These are phyloP conservation scores for Phoma sp. DNA, from an alignment of 2,329 filamentous ascomycete species.

Conservation along the genomic window DNA sequence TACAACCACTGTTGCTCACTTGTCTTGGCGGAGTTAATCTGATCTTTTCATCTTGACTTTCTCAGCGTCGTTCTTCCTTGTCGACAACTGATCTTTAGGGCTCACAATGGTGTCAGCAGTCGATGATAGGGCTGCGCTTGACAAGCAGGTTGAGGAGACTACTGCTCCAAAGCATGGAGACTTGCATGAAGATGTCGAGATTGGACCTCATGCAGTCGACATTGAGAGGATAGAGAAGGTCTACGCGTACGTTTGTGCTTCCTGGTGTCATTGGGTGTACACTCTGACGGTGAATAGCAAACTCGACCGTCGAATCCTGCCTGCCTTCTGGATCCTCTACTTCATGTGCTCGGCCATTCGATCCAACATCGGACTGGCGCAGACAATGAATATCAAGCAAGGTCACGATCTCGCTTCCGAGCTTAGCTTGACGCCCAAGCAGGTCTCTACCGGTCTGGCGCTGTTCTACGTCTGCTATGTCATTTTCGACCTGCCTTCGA, in stretches of 20 bases:
- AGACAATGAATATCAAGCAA: constrained; percentile 81
- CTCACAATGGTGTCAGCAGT: constrained; percentile 32
- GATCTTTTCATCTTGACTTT: constrained; percentile 14
- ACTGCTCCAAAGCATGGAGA: constrained; percentile 31
- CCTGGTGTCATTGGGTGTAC: too few relatives aligned
- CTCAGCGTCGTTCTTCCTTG: background rate
- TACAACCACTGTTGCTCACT: constrained; percentile 15
- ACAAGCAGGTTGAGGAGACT: constrained; percentile 28
- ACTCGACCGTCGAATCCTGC: constrained; percentile 64
- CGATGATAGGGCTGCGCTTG: constrained; percentile 18
- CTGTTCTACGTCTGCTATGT: constrained; percentile 94
- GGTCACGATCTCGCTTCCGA: constrained; percentile 78
- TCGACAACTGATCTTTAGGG: background rate
- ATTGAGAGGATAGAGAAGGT: constrained; percentile 47
- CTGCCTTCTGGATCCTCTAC: constrained; percentile 88
- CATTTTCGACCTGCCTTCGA: constrained; percentile 86
- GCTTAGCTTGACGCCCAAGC: constrained; percentile 72
- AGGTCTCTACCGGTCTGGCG: constrained; percentile 83
- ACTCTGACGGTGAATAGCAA: constrained; percentile 50
- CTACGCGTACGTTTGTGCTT: constrained; percentile 40
- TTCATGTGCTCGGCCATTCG: constrained; percentile 92
- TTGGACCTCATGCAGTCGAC: constrained; percentile 39
- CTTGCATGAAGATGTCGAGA: constrained; percentile 42
- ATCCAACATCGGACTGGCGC: constrained; percentile 90
- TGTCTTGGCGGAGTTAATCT: constrained; percentile 12